A percentile compares a stretch with the other conserved stretches of the same genome.
These are phyloP conservation scores for Spizellomyces punctatus DNA, from an alignment of 192 early-diverging fungal species.

Conservation along the genomic window DNA sequence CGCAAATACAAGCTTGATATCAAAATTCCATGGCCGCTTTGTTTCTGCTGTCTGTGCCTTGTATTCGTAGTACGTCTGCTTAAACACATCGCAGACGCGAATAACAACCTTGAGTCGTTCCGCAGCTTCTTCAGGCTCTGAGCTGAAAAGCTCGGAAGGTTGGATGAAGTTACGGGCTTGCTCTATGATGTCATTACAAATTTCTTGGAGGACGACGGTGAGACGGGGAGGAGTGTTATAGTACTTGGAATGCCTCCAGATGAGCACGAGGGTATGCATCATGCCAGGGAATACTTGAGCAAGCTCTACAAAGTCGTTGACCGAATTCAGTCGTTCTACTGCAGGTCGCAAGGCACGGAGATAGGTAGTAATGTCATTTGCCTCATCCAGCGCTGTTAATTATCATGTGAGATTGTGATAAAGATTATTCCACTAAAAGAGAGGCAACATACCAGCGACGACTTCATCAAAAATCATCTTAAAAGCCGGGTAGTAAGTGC, in stretches of 20 bases:
- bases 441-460: slow-evolving; percentile 48
- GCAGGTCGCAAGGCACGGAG: slow-evolving; percentile 56
- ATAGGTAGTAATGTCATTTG: slow-evolving; percentile 60
- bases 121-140: slow-evolving; percentile 65
- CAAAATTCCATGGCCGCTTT: slow-evolving; percentile 61
- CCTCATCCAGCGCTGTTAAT: slow-evolving; percentile 59
- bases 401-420: not conserved
- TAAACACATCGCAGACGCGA: slow-evolving; percentile 55
- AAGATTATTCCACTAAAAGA: not conserved
- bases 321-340: slow-evolving; percentile 52
- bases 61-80: slow-evolving; percentile 53
- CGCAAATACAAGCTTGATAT: slow-evolving; percentile 59
- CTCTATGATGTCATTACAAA: slow-evolving; percentile 71
- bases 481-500: slow-evolving; percentile 73
- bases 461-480: slow-evolving; percentile 67
- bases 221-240: slow-evolving; percentile 65
- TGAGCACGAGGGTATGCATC: slow-evolving; percentile 55
- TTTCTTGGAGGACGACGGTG: slow-evolving; percentile 62
- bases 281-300: slow-evolving; percentile 58
- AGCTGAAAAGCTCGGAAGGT: slow-evolving; percentile 58
- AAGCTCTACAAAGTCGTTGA: slow-evolving; percentile 59
- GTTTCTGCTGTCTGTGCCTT: slow-evolving; percentile 47
- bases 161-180: slow-evolving; percentile 59
- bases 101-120: slow-evolving; percentile 54
- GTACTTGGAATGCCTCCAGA: slow-evolving; percentile 59